Percentiles rank a stretch among this genome's conserved stretches.
Conservation (phyloP, 306 rosid genomes). For the Neltuma alba region DNA sequence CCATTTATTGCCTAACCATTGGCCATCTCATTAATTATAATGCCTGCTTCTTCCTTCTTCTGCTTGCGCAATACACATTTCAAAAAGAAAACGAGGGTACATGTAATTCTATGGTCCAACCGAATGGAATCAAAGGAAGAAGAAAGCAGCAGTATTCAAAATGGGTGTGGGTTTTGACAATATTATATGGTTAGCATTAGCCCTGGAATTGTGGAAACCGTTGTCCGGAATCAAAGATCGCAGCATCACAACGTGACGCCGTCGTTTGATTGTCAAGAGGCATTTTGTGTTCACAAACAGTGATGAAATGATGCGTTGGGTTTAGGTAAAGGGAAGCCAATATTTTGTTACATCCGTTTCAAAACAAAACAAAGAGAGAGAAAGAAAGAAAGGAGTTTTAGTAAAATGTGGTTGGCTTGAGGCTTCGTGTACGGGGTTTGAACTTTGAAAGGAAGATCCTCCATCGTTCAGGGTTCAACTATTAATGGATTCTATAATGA, state of each 20-base stretch:
- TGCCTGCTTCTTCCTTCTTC: not conserved
- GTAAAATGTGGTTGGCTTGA: conserved; percentile 12
- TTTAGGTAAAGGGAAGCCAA: conserved; percentile 28
- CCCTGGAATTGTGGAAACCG: conserved; percentile 19
- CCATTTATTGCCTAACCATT: not conserved
- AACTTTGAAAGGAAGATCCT: conserved; percentile 17
- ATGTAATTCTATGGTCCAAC: not conserved
- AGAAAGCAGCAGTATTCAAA: not conserved
- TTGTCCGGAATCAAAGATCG: conserved; percentile 12
- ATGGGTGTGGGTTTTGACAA: not conserved
- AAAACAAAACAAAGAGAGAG: not conserved
- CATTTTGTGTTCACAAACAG: conserved; percentile 16
- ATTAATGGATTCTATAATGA: not conserved
- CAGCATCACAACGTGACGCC: not conserved
- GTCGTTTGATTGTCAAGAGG: conserved; percentile 5
- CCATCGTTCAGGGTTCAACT: not conserved
- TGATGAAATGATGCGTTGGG: not conserved
- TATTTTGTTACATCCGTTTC: not conserved
- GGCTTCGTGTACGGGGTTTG: not conserved
- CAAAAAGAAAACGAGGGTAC: not conserved
- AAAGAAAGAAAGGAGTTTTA: not conserved
- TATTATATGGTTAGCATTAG: not conserved
- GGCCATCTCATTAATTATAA: not conserved
- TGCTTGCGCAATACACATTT: not conserved
- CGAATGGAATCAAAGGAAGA: not conserved